Evolutionary conservation across 148 eudicot genomes (phyloP), one percentile per base, ranked within the genome.

Genomic region (Spergularia marina): DNA sequence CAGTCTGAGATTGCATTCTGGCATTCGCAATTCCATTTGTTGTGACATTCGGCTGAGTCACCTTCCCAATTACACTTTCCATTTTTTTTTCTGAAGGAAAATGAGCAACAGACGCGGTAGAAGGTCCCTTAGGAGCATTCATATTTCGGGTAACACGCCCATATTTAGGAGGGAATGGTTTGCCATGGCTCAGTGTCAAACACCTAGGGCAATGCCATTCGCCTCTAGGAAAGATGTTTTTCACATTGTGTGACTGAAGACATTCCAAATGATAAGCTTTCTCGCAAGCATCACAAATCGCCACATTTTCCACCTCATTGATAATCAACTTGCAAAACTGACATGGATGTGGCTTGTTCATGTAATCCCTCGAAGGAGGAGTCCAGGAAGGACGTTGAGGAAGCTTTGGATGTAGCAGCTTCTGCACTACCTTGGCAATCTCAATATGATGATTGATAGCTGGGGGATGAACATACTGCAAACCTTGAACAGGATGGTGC

Each of bases 131-230:
- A 68, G 88, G 74, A 64, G 84, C 78, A 82, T 76, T 85, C 77
- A 79, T 74, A 78, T 90, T 95, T 79, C 98, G 86, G 69, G 89
- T 89, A 66, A 94, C 97, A 86, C 98, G 98, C 16, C 98, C 98
- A 83, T 94, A 95, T 77, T 92, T 95, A 63, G 97, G 98, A 57
- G 96, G 97, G 72, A 95, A 84, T 36, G 91, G 91, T 76, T 95
- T 95, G 69, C 94, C 94, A 81, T 79, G 84, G 84, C 82, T 89
- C 79, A 89, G 72, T 14, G 89, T 55, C 88, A 92, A 73, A 82
- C 98, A 95, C 89, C 86, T 89, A 51, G 84, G 85, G 78, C 98
- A 95, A 76, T 91, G 96, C 98, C 98, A 95, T 73, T 95, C 98
- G 36, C 84, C 88, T 86, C 82, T 89, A 67, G 93, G 91, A 75